Evolutionary conservation across 148 eudicot species (phyloP).

Genomic region (Rhododendron kiyosumense): DNA sequence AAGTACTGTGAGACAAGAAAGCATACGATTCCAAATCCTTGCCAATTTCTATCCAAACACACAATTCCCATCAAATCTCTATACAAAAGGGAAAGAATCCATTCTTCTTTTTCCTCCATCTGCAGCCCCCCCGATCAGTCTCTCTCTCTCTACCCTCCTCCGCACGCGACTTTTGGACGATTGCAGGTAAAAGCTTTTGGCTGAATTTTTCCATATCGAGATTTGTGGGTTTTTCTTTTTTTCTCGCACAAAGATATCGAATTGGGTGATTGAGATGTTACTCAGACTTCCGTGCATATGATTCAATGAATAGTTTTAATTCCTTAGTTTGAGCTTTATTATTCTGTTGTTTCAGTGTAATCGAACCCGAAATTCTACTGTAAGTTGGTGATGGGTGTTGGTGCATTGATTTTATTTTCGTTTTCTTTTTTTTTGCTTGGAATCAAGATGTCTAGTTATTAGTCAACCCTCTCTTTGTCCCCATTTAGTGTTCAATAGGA

Average conservation of each 20-base stretch:
- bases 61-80: not conserved
- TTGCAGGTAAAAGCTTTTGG: not conserved
- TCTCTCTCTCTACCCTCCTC: not conserved
- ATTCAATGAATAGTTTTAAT: not conserved
- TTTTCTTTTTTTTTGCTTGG: not conserved
- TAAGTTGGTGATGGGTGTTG: not conserved
- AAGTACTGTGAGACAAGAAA: not conserved
- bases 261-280: not conserved
- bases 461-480: not conserved
- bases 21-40: conserved; percentile 9
- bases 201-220: not conserved
- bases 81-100: not conserved
- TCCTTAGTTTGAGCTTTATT: not conserved
- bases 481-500: not conserved
- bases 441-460: not conserved
- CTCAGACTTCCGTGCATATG: not conserved
- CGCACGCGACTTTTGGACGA: not conserved
- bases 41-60: not conserved
- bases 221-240: not conserved
- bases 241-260: too few species aligned
- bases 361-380: not conserved
- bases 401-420: not conserved
- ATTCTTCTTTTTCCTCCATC: not conserved
- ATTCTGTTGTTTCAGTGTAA: not conserved
- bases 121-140: conserved; percentile 1